Evolutionary conservation across 164 flowering plant genomes (phyloP), one percentile per base, ranked within the genome.

Genomic region (Vitis amurensis): DNA sequence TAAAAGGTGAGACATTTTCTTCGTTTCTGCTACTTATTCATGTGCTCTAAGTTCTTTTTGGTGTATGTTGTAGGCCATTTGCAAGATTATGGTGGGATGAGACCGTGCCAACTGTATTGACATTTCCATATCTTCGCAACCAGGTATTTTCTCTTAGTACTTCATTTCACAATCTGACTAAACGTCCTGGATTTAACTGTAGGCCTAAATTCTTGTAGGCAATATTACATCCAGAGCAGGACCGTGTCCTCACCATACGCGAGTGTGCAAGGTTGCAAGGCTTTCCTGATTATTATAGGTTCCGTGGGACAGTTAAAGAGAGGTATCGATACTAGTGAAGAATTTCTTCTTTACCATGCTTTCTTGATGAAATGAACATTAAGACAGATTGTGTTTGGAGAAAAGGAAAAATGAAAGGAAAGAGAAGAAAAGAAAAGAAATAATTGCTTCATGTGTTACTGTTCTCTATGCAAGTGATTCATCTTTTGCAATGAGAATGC

Each of bases 61-160:
- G 19, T 16, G 29, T 37, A 4, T 19, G 72, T 47, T 44, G 12
- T 10, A 85, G 88, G 63, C 86, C 86, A 15, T 85, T 77, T 78
- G 86, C 64, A 23, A 75, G 88, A 57, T 67, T 85, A 52, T 83
- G 86, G 84, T 81, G 84, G 86, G 88, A 85, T 74, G 88, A 85
- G 62, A 79, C 80, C 5, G 79, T 85, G 17, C 66, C 85, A 37
- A 85, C 88, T 10, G 81, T 82, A 1, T 63, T 85, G 11, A 79
- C 84, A 0, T 64, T 66, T 50, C 81, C 88, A 11, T 56, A 69
- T 64, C 73, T 72, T 13, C 85, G 73, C 61, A 71, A 71, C 71
- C 83, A 77, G 84, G 88, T 82, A 3, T 30, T 8, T 15, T n/a
- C 57, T n/a, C 68, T 1, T 13, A 49, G 59, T 72, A 8, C 52